These are phyloP conservation scores for Polyporus arcularius DNA, from an alignment of 768 basidiomycete genomes.

Conservation along the genomic window DNA sequence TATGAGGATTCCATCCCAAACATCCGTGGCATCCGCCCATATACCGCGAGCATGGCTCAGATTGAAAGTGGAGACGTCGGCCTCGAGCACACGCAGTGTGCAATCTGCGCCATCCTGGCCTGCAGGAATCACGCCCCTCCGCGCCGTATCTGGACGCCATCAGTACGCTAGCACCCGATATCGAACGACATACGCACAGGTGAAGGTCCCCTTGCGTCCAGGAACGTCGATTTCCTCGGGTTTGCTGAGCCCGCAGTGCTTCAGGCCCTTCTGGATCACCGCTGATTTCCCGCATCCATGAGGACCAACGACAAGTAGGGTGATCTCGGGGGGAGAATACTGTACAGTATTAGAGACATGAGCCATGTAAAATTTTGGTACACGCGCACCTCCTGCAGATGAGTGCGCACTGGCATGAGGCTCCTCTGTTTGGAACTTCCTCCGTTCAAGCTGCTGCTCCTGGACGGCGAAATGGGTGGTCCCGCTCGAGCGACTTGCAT, in stretches of 20 bases:
- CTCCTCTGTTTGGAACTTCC: conserved; percentile 23
- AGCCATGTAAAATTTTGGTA: not conserved
- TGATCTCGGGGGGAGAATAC: conserved; percentile 37
- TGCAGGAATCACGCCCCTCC: conserved; percentile 37
- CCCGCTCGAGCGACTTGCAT: conserved; percentile 18
- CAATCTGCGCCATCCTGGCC: conserved; percentile 15
- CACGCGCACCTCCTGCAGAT: conserved; percentile 26
- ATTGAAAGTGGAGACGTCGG: conserved; percentile 35
- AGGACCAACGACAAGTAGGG: conserved; percentile 79
- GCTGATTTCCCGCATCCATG: conserved; percentile 83
- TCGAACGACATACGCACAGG: conserved; percentile 34
- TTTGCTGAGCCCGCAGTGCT: conserved; percentile 51
- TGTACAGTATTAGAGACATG: not conserved
- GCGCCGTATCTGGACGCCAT: conserved; percentile 39
- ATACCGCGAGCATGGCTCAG: conserved; percentile 19
- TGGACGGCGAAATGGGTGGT: conserved; percentile 25
- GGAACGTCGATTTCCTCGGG: conserved; percentile 23
- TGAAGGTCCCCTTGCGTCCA: conserved; percentile 21
- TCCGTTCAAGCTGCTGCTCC: conserved; percentile 28
- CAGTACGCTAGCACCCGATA: conserved; percentile 32
- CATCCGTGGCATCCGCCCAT: conserved; percentile 13
- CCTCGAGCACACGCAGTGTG: conserved; percentile 33
- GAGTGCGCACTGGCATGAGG: conserved; percentile 27
- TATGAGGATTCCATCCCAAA: conserved; percentile 70
- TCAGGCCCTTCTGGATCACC: conserved; percentile 76